Evolutionary conservation across 2,329 filamentous ascomycete genomes (phyloP), one percentile per base, ranked within the genome.

Genomic region (Fusarium subtropicale): DNA sequence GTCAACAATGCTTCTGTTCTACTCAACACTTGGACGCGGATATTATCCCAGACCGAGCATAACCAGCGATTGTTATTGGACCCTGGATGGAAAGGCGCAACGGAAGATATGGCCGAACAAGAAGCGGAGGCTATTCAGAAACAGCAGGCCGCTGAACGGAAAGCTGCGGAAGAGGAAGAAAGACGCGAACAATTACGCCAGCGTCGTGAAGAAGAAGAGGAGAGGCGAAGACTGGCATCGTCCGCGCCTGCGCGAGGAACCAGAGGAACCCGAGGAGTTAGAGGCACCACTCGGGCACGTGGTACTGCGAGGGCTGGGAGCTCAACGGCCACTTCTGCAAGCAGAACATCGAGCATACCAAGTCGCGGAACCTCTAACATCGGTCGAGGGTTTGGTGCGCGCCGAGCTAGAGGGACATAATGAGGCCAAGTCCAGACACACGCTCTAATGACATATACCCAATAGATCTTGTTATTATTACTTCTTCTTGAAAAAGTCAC

Each of bases 11-110:
- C 96, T 5, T 97, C 94, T 16, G 92, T 92, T 2, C 87, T 99
- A 16, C 89, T 99, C 33, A 94, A 97, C 74, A 97, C 94, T 18
- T 99, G 95, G 95, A 97, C 94, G 11, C 90, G 94, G 54, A 97
- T 99, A 71, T 87, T 99, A 15, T 96, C 93, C 9, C 96, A 99
- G 80, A 97, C 96, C 7, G 96, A 99, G 80, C 96, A 99, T 81
- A 98, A 97, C 77, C 94, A 98, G 79, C 90, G 96, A 26, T 84
- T 99, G 52, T 91, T 99, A 45, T 85, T 98, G 46, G 92, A 97
- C 76, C 92, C 93, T 3, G 85, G 89, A 61, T 99, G 95, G 94
- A 91, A 95, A 76, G 96, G 96, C 59, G 92, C 94, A 30, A 92
- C 89, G 7, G 90, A 94, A 75, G 96, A 99, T 80, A 81, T 97